Conservation (phyloP, 495 filamentous ascomycete species). For the Clohesyomyces aquaticus region DNA sequence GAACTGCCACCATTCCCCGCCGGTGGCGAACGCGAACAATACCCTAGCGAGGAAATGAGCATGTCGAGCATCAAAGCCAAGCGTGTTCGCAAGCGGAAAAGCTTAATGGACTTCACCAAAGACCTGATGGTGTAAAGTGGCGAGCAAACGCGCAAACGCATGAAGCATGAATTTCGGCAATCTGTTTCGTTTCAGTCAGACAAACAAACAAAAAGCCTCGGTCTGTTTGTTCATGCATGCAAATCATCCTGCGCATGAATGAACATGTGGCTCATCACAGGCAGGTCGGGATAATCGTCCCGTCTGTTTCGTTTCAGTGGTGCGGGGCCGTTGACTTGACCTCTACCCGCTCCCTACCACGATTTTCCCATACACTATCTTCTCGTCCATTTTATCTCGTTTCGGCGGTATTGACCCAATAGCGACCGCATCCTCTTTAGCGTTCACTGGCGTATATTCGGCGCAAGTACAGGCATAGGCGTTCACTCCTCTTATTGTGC, state of each 20-base stretch:
- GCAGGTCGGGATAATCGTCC: too few species aligned
- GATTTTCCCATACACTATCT: too few species aligned
- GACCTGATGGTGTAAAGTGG: neutral
- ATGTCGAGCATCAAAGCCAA: slow-evolving; percentile 20
- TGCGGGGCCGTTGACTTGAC: neutral
- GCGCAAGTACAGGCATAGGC: neutral
- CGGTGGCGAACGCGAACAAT: too few species aligned
- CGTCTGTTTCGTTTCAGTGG: neutral
- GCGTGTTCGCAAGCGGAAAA: slow-evolving; percentile 33
- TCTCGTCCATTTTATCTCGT: slow-evolving; percentile 7
- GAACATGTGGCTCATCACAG: too few species aligned
- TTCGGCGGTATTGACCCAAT: too few species aligned
- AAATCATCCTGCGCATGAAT: too few species aligned
- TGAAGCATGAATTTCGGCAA: neutral
- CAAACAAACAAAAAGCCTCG: neutral
- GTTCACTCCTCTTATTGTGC: neutral
- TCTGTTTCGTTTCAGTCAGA: slow-evolving; percentile 1
- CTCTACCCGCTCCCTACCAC: too few species aligned
- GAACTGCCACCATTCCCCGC: slow-evolving; percentile 35
- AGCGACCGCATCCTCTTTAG: too few species aligned
- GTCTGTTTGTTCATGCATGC: neutral
- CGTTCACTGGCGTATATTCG: neutral
- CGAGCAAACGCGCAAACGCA: neutral
- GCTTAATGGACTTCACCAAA: slow-evolving; percentile 35
- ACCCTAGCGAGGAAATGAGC: neutral